Evolutionary conservation across 768 basidiomycete genomes (phyloP).

Genomic region (Strobilomyces echinocephalus): DNA sequence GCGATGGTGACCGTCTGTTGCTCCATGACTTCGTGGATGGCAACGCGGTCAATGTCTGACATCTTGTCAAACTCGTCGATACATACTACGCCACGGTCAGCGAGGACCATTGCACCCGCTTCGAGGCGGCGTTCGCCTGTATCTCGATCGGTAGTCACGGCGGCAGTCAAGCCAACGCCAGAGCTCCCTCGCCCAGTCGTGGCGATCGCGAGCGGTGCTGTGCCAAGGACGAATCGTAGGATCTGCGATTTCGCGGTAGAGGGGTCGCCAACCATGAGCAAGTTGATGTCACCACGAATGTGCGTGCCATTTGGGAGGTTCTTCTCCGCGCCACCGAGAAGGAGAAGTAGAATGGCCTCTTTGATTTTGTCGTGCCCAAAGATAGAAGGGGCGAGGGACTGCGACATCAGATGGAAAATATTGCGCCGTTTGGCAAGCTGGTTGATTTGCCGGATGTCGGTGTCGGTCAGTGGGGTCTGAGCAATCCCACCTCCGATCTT

Average conservation of each 20-base stretch:
- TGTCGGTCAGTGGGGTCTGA: conserved; percentile 85
- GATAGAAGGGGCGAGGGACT: conserved; percentile 96
- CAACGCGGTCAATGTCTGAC: conserved; percentile 97
- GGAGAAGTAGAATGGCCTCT: conserved; percentile 83
- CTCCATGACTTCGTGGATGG: conserved; percentile 99
- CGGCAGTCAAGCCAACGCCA: conserved; percentile 98
- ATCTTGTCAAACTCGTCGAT: conserved; percentile 99
- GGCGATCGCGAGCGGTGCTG: conserved; percentile 94
- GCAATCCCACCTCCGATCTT: conserved; percentile 95
- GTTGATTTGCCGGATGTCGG: conserved; percentile 94
- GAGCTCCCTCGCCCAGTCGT: conserved; percentile 97
- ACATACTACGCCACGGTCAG: conserved; percentile 97
- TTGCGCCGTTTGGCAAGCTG: conserved; percentile 83
- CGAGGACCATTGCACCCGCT: conserved; percentile 99
- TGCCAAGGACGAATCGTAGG: conserved; percentile 91
- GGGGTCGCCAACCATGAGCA: conserved; percentile 99
- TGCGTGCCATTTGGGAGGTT: conserved; percentile 96
- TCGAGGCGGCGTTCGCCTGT: conserved; percentile 96
- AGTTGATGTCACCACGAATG: conserved; percentile 98
- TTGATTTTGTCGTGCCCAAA: conserved; percentile 97
- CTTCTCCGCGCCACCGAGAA: conserved; percentile 97
- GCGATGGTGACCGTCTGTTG: conserved; percentile 99
- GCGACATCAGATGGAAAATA: conserved; percentile 84
- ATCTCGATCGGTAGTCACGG: conserved; percentile 96
- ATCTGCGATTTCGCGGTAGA: conserved; percentile 98